Percentiles rank a stretch among this genome's conserved stretches.
phyloP scores from a whole-genome alignment of 257 asterid genomes.

The Thymus mandschuricus region DNA sequence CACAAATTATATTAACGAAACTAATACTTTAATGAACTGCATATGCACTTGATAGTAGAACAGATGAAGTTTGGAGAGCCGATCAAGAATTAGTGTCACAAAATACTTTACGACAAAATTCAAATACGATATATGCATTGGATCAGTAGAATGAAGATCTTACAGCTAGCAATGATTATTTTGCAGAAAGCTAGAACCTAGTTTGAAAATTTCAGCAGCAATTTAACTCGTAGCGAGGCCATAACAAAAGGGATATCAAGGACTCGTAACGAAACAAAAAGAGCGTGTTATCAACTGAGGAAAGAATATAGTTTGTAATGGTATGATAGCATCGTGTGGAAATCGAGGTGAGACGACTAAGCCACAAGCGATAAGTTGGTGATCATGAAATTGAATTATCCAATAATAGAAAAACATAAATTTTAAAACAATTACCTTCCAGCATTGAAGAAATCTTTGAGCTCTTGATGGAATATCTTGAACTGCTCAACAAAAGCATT shows the following conservation, averaged over 20 bases:
- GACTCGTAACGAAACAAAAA: too few relatives aligned
- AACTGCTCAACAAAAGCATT: constrained; percentile 86
- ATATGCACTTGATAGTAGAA: constrained; percentile 9
- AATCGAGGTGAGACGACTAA: background rate
- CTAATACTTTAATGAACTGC: background rate
- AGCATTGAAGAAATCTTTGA: constrained; percentile 98
- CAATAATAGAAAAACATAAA: constrained; percentile 1
- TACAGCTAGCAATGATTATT: background rate
- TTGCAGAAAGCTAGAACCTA: background rate
- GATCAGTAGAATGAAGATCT: background rate
- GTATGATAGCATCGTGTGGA: background rate
- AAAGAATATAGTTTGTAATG: background rate
- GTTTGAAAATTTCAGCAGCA: background rate
- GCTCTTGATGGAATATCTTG: constrained; percentile 87
- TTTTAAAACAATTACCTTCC: constrained; percentile 64
- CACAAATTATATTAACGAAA: background rate
- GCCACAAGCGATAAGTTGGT: background rate
- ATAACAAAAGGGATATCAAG: background rate
- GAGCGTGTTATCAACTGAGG: too few relatives aligned
- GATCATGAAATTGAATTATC: background rate
- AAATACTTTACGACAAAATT: constrained; percentile 4
- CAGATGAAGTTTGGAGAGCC: background rate
- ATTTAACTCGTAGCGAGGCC: background rate
- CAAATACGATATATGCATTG: background rate
- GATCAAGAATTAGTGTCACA: background rate